Evolutionary conservation across 257 asterid genomes (phyloP).

Genomic region (Solanum paucissectum): DNA sequence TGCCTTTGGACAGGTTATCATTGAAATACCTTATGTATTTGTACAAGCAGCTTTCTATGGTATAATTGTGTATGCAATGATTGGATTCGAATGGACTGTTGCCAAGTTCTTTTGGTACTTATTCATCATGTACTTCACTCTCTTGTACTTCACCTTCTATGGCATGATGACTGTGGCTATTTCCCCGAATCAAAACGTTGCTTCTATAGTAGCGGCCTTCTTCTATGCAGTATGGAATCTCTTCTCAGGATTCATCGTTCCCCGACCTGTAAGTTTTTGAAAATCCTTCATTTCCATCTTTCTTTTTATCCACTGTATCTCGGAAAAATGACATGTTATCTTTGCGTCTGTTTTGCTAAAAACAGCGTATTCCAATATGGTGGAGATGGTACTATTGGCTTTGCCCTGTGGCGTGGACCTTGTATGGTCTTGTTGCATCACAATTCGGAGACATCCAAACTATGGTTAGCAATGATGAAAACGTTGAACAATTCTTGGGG

Average conservation of each 20-base stretch:
- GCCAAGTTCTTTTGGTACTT: too few species aligned
- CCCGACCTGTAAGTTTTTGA: slow-evolving; percentile 29
- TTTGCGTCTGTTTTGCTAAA: neutral
- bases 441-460: slow-evolving; percentile 29
- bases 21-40: too few species aligned
- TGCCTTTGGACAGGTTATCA: slow-evolving; percentile 21
- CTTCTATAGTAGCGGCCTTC: slow-evolving; percentile 12
- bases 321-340: neutral
- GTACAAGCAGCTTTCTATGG: too few species aligned
- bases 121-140: too few species aligned
- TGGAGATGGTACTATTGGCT: slow-evolving; percentile 58
- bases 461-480: neutral
- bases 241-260: slow-evolving; percentile 37
- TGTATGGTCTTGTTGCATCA: slow-evolving; percentile 36
- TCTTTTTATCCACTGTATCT: neutral
- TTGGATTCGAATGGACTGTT: too few species aligned
- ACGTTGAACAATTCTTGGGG: slow-evolving; percentile 33
- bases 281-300: neutral
- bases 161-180: slow-evolving; percentile 45
- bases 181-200: slow-evolving; percentile 34
- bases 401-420: slow-evolving; percentile 34
- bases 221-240: slow-evolving; percentile 32
- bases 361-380: slow-evolving; percentile 41
- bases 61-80: too few species aligned
- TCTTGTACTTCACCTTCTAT: slow-evolving; percentile 29